Conservation (phyloP, 2,329 filamentous ascomycete species). For the Chalara sp. region DNA sequence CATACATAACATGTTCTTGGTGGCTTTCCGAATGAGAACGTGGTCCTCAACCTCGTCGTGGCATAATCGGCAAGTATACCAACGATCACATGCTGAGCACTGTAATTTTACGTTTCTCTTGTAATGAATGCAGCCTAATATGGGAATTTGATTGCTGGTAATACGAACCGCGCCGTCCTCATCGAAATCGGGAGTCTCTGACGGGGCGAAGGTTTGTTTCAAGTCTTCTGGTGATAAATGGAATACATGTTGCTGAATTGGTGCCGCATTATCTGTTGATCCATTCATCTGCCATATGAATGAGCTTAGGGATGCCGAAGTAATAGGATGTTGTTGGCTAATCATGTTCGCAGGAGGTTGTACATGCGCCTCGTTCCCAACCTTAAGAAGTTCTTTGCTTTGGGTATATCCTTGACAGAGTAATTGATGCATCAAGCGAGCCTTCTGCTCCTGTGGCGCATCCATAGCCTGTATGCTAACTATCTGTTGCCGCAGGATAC, state of each 20-base stretch:
- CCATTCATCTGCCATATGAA: slow-evolving; percentile 50
- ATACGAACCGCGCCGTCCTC: slow-evolving; percentile 32
- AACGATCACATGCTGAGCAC: slow-evolving; percentile 80
- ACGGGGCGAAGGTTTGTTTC: slow-evolving; percentile 58
- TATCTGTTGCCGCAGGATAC: slow-evolving; percentile 58
- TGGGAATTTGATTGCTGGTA: slow-evolving; percentile 22
- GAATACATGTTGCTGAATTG: slow-evolving; percentile 33
- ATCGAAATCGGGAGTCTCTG: slow-evolving; percentile 41
- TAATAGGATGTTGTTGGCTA: slow-evolving; percentile 34
- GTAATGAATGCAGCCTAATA: slow-evolving; percentile 85
- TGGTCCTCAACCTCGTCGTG: slow-evolving; percentile 82
- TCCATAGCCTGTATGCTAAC: slow-evolving; percentile 58
- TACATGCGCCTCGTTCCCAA: slow-evolving; percentile 9
- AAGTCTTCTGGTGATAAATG: slow-evolving; percentile 54
- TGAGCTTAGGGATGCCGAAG: slow-evolving; percentile 42
- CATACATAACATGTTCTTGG: slow-evolving; percentile 97
- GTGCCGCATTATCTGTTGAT: slow-evolving; percentile 12
- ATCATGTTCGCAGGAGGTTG: slow-evolving; percentile 24
- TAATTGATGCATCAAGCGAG: slow-evolving; percentile 62
- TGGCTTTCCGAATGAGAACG: slow-evolving; percentile 71
- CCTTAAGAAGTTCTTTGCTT: slow-evolving; percentile 27
- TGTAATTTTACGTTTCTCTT: slow-evolving; percentile 94
- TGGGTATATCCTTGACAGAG: slow-evolving; percentile 62
- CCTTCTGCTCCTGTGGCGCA: slow-evolving; percentile 57
- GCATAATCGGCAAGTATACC: slow-evolving; percentile 94